Base-by-base conservation (phyloP, 2,329 filamentous ascomycete species). In the Coniochaeta hoffmannii region DNA sequence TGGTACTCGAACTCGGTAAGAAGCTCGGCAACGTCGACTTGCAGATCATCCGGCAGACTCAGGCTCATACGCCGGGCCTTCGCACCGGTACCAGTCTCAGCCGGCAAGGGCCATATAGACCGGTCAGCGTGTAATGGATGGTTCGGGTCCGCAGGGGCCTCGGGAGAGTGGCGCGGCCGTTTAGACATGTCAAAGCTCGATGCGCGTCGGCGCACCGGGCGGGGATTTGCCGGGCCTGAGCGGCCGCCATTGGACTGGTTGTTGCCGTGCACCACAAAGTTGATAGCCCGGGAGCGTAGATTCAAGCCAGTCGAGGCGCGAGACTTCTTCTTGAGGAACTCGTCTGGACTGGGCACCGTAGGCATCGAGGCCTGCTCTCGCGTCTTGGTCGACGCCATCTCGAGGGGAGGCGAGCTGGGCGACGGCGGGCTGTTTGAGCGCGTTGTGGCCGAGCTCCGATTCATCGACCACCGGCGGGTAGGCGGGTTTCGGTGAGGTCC, bases 11-110 rank as follows among this genome's bases (percentile, higher is more conserved):
- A 93, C 62, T 91, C 88, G 50, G 78, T 76, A 57, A 82, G 77
- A 4, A 93, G 76, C 53, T 89, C 85, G 26, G 78, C 86, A 10
- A 85, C 79, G 58, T 90, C 85, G 30, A 91, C 85, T 1, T 79
- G 80, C 65, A 90, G 89, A 62, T 90, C 86, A 62, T 90, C 87
- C 1, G 87, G 86, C 26, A 90, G 73, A 63, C 81, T 87, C 51
- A 89, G 69, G 65, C 88, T 92, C 73, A 93, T 76, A 53, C 88
- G 84, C n/a, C 88, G 81, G 30, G 89, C 85, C 72, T 92, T 93
- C 68, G 89, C 79, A 10, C 89, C 89, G 17, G 85, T 87, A 12
- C 89, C 89, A 22, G 80, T 80, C 53, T 85, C 83, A 1, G 89
- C 87, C 1, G 83, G 78, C 31, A 86, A 76, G 1, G 78, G 76